Base-by-base conservation (phyloP, 1,284 basidiomycete genomes). In the Ceratobasidium sp. region DNA sequence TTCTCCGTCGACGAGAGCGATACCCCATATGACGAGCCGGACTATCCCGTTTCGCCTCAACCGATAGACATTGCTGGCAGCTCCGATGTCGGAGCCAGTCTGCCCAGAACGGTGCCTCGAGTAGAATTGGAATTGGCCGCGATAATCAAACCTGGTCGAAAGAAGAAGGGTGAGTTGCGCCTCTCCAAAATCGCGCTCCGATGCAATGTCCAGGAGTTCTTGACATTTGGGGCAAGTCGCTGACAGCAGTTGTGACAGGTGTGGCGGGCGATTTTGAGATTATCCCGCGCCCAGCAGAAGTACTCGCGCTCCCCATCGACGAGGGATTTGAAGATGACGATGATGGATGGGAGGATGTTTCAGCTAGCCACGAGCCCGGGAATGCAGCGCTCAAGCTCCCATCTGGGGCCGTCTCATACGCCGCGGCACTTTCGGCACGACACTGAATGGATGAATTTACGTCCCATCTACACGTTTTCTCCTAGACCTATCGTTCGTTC, bases 251-350 rank as follows among this genome's bases (percentile, higher is more conserved):
- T 35, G 13, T 35, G 58, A 52, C 58, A 64, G 58, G 45, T 13
- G 45, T 49, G 2, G 58, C 43, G 12, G 34, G 58, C 27, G 58
- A 64, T 50, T 64, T 64, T 22, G 58, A 64, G 58, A 64, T 64
- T 4, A 47, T 64, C 12, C 45, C 58, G 29, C 45, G 58, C 1
- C 58, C 58, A 32, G 58, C 45, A n/a, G 20, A 32, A n/a, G 58
- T 64, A 17, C 58, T 64, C 32, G 34, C 45, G 10, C 58, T 64
- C 40, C 53, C 53, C 32, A 55, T 55, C 8, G 31, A 64, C 22
- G 58, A 64, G 22, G 58, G 55, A 25, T 58, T 58, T 35, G 55
- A 64, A 38, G 32, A 64, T 22, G 45, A 64, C 34, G 58, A 62
- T 43, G 57, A 15, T 15, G 57, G 43, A 27, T 62, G 58, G 58